Evolutionary conservation across 2,329 filamentous ascomycete species (phyloP).

Genomic region (Cercospora citrullina): DNA sequence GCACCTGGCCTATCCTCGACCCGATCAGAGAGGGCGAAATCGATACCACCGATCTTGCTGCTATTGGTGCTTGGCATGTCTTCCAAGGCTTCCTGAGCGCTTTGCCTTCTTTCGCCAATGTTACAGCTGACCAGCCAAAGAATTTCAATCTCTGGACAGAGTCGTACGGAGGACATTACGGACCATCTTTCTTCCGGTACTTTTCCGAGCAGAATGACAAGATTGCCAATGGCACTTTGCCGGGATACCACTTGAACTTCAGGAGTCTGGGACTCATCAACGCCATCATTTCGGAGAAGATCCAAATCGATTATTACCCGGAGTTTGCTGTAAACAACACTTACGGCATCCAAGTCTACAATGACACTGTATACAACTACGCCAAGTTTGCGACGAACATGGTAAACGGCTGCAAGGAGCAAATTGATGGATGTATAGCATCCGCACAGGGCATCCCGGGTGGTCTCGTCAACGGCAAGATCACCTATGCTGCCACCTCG

Average conservation of each 20-base stretch:
- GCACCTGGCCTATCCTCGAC: slow-evolving; percentile 54
- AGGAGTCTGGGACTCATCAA: slow-evolving; percentile 49
- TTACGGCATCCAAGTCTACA: slow-evolving; percentile 58
- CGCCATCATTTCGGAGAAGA: slow-evolving; percentile 55
- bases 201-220: slow-evolving; percentile 36
- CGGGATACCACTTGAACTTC: slow-evolving; percentile 37
- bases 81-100: slow-evolving; percentile 56
- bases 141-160: slow-evolving; percentile 39
- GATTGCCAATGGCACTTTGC: slow-evolving; percentile 43
- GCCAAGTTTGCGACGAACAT: slow-evolving; percentile 57
- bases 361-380: slow-evolving; percentile 57
- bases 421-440: slow-evolving; percentile 55
- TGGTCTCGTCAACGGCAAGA: slow-evolving; percentile 31
- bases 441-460: slow-evolving; percentile 38
- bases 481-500: slow-evolving; percentile 44
- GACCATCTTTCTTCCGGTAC: slow-evolving; percentile 35
- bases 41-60: slow-evolving; percentile 59
- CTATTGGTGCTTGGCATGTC: slow-evolving; percentile 56
- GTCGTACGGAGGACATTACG: slow-evolving; percentile 36
- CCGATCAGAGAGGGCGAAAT: slow-evolving; percentile 44
- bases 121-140: slow-evolving; percentile 49
- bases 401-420: slow-evolving; percentile 49
- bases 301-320: slow-evolving; percentile 59
- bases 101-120: slow-evolving; percentile 47
- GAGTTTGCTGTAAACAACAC: slow-evolving; percentile 58